Evolutionary conservation across 768 basidiomycete genomes (phyloP).

Genomic region (Suillus variegatus): DNA sequence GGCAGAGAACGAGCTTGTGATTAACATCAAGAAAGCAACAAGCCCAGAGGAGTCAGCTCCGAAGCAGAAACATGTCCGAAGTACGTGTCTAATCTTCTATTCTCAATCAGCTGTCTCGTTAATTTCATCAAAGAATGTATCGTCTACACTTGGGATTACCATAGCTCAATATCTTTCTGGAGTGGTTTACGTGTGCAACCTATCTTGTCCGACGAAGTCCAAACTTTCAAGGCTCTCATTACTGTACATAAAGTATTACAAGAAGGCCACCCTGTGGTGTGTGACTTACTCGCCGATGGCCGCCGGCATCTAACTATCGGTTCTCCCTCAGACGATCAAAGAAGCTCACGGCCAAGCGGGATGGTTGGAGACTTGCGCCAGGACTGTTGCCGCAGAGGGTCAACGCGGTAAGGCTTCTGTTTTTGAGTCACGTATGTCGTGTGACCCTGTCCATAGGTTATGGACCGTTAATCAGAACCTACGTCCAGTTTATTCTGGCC

Average conservation of each 20-base stretch:
- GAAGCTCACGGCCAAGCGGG: slow-evolving; percentile 96
- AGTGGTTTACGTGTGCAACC: slow-evolving; percentile 95
- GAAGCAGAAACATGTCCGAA: slow-evolving; percentile 99
- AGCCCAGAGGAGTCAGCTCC: slow-evolving; percentile 94
- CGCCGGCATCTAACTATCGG: slow-evolving; percentile 10
- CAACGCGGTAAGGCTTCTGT: slow-evolving; percentile 58
- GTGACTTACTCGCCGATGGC: slow-evolving; percentile 19
- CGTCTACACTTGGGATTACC: slow-evolving; percentile 99
- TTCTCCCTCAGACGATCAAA: slow-evolving; percentile 76
- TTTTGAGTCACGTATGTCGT: slow-evolving; percentile 1
- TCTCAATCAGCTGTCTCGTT: slow-evolving; percentile 12
- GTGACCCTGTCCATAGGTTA: slow-evolving; percentile 60
- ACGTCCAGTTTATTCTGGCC: slow-evolving; percentile 93
- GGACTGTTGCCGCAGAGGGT: slow-evolving; percentile 81
- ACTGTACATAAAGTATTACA: slow-evolving; percentile 97
- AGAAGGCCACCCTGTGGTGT: slow-evolving; percentile 93
- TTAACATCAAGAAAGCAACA: slow-evolving; percentile 99
- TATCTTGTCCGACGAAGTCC: slow-evolving; percentile 94
- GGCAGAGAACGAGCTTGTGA: slow-evolving; percentile 89
- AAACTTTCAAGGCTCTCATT: slow-evolving; percentile 98
- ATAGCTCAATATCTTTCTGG: slow-evolving; percentile 97
- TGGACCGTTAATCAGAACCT: slow-evolving; percentile 88
- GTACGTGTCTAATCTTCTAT: slow-evolving; percentile 50
- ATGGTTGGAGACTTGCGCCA: slow-evolving; percentile 96
- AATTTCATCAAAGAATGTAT: slow-evolving; percentile 74